phyloP scores from a whole-genome alignment of 2,329 filamentous ascomycete species.

The Elsinoe perseae region DNA sequence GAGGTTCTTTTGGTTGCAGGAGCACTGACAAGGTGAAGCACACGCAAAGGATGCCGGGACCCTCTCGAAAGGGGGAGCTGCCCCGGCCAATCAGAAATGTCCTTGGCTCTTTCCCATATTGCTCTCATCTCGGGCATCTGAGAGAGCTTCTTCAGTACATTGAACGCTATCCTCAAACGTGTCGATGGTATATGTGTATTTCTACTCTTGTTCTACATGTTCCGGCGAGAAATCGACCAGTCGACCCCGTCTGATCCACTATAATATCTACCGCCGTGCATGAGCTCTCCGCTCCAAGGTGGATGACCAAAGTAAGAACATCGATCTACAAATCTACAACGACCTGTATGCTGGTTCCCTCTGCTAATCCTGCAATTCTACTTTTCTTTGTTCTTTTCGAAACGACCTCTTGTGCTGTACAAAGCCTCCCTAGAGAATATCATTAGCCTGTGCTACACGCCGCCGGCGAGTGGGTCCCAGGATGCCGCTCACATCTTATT shows the following conservation, averaged over 20 bases:
- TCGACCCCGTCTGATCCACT: too few species aligned
- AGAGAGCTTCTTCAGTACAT: neutral
- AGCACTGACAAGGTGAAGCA: constrained; percentile 9
- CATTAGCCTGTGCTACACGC: neutral
- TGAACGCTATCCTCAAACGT: neutral
- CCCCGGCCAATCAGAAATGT: neutral
- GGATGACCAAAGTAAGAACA: too few species aligned
- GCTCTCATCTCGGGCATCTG: neutral
- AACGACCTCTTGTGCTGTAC: constrained; percentile 25
- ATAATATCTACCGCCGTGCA: too few species aligned
- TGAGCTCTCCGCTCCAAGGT: neutral
- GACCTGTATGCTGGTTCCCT: neutral
- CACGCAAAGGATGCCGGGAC: neutral
- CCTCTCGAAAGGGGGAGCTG: constrained; percentile 11
- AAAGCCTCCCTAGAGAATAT: constrained; percentile 22
- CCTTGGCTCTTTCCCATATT: constrained; percentile 8
- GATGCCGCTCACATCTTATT: constrained; percentile 31
- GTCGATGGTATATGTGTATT: too few species aligned
- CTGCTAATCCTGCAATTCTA: constrained; percentile 13
- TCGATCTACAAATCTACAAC: neutral
- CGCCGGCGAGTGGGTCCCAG: constrained; percentile 4
- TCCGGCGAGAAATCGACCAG: too few species aligned
- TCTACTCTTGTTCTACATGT: too few species aligned
- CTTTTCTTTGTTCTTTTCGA: constrained; percentile 22
- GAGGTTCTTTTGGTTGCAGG: constrained; percentile 6